Conservation (phyloP, 164 flowering plant species). For the Nymphaea thermarum region DNA sequence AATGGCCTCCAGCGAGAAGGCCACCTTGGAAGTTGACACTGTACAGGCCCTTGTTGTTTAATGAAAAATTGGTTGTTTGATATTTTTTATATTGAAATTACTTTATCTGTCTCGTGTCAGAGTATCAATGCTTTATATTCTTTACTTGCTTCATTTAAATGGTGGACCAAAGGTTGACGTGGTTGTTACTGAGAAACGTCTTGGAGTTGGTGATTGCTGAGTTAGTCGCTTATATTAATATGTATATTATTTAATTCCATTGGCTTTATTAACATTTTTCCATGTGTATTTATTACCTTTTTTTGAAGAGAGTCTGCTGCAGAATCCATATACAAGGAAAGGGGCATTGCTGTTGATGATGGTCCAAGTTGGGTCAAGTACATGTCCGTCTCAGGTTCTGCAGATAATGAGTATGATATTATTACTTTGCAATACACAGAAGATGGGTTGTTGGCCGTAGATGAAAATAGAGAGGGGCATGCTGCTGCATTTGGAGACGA, state of each 20-base stretch:
- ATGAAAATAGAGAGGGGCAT: conserved; percentile 75
- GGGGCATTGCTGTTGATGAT: conserved; percentile 71
- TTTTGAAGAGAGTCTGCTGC: conserved; percentile 75
- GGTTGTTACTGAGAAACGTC: neutral
- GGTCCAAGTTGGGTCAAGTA: conserved; percentile 83
- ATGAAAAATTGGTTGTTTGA: no score
- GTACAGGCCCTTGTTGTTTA: no score
- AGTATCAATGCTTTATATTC: neutral
- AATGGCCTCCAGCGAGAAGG: no score
- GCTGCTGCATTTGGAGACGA: conserved; percentile 98
- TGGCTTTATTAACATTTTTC: neutral
- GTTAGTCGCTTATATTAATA: neutral
- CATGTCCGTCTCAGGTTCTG: conserved; percentile 80
- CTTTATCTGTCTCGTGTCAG: no score
- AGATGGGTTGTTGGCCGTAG: conserved; percentile 79
- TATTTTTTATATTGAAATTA: no score
- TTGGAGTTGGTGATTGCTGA: neutral
- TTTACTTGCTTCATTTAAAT: no score
- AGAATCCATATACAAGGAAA: conserved; percentile 81
- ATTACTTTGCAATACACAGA: conserved; percentile 83
- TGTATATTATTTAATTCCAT: neutral
- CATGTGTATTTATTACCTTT: neutral
- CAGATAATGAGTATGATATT: conserved; percentile 74
- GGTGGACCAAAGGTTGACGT: no score
- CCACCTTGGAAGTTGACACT: no score